phyloP scores from a whole-genome alignment of 148 eudicot species.

The Rhododendron mucronatum region DNA sequence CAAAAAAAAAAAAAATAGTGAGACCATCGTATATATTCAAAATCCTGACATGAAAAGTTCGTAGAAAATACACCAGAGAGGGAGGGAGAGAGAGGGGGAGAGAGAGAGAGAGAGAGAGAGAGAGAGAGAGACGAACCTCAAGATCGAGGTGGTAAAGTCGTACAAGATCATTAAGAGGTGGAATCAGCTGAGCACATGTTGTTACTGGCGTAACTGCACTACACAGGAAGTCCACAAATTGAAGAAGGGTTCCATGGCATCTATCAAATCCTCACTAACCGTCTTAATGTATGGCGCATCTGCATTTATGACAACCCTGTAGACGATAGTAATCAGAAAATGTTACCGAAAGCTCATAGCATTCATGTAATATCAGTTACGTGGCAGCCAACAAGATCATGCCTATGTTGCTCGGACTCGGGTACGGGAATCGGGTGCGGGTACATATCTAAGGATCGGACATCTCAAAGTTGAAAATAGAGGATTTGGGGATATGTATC shows the following conservation, averaged over 20 bases:
- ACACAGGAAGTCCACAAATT: slow-evolving; percentile 85
- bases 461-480: too few relatives aligned
- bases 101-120: not conserved
- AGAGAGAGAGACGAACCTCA: slow-evolving; percentile 48
- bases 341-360: not conserved
- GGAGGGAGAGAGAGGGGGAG: slow-evolving; percentile 6
- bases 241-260: slow-evolving; percentile 98
- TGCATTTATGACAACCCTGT: slow-evolving; percentile 82
- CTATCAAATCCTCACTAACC: slow-evolving; percentile 96
- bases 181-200: slow-evolving; percentile 74
- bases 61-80: not conserved
- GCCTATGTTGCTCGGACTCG: not conserved
- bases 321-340: slow-evolving; percentile 13
- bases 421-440: too few relatives aligned
- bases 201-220: slow-evolving; percentile 62
- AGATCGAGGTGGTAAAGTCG: slow-evolving; percentile 89
- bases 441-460: too few relatives aligned
- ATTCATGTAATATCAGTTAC: not conserved
- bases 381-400: not conserved
- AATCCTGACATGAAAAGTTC: not conserved
- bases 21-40: not conserved
- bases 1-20: not conserved
- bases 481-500: too few relatives aligned
- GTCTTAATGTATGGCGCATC: slow-evolving; percentile 84
- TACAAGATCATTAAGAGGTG: slow-evolving; percentile 75